Base-by-base conservation (phyloP, 768 basidiomycete species). In the Phylloporus scabripes region DNA sequence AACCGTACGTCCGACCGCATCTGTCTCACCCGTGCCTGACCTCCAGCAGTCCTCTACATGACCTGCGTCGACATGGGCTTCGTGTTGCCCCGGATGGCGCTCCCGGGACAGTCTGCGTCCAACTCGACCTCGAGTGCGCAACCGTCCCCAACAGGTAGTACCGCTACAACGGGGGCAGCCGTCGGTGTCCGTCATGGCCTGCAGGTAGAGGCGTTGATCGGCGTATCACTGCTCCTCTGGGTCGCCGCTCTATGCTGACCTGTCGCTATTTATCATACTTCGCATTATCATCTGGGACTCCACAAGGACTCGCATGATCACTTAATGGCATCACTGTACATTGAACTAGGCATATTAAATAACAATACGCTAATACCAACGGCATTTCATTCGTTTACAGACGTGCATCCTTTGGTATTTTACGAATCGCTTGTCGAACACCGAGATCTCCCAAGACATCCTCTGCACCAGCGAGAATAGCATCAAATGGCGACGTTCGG, bases 401-500 rank as follows among this genome's bases (percentile, higher is more conserved):
- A 43, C 74, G 66, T 4, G 70, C 69, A 38, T 70, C 68, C 60
- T 70, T 71, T 2, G 85, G 85, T 74, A 87, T 82, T 66, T 78
- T 83, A 64, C 75, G 84, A 55, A 86, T 71, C 1, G 82, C 85
- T 56, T 86, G 85, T 4, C 85, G 73, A 38, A 87, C 85, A 21
- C 86, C 86, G 26, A 87, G 69, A 55, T 87, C 85, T 2, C 81
- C 83, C 39, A 87, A 54, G 1, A 87, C 85, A 52, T 88, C 83
- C 61, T 87, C 85, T 11, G 82, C 79, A 11, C 90, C 89, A 24
- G 86, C 90, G 23, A 91, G 78, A 60, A 91, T 88, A 3, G 88
- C 82, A 59, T 92, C 89, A 64, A 87, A 92, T 4, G 85, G 81
- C 11, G 87, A 85, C 2, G 87, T 90, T 49, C 87, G 80, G 61